Evolutionary conservation across 345 rosid genomes (phyloP), one percentile per base, ranked within the genome.

Genomic region (Syzygium jambos): DNA sequence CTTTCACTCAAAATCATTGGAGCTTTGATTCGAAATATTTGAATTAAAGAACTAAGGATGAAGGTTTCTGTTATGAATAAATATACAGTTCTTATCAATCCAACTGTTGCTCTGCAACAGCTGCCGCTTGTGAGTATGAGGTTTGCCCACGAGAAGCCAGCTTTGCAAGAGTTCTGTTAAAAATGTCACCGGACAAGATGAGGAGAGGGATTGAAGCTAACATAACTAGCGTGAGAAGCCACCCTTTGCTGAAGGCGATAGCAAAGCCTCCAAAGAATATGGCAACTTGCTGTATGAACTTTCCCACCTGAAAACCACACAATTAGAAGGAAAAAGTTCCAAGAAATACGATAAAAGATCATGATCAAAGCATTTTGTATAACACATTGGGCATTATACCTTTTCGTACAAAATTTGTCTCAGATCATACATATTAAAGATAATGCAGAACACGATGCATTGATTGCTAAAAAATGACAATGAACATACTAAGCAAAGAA

Each of bases 151-250:
- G 86, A 3, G 93, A 65, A 84, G 94, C 91, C 84, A 88, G 83
- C 90, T 87, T 92, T 13, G 89, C 68, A 4, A 93, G 82, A 3
- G 87, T 43, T n/a, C 84, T 87, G 77, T 92, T 87, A 88, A 92
- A 56, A 27, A 43, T 16, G 51, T 90, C 92, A 52, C 92, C 91
- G 19, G 93, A 84, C 9, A 88, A 11, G 30, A 90, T 91, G 5
- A 93, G 89, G 10, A 89, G 84, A 12, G 95, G 95, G 85, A 93
- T 91, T 41, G 90, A 85, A 12, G 93, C 52, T 25, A 89, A 30
- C 93, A 92, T 84, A 87, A 93, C 93, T 83, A 93, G 91, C 41
- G 95, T 90, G 43, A 93, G 95, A 51, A 90, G 91, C 95, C 95
- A 93, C 34, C 95, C 95, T 57, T 88, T 89, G 17, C 49, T 27